Base-by-base conservation (phyloP, 805 yeast genomes). In the Metschnikowia rubicola region DNA sequence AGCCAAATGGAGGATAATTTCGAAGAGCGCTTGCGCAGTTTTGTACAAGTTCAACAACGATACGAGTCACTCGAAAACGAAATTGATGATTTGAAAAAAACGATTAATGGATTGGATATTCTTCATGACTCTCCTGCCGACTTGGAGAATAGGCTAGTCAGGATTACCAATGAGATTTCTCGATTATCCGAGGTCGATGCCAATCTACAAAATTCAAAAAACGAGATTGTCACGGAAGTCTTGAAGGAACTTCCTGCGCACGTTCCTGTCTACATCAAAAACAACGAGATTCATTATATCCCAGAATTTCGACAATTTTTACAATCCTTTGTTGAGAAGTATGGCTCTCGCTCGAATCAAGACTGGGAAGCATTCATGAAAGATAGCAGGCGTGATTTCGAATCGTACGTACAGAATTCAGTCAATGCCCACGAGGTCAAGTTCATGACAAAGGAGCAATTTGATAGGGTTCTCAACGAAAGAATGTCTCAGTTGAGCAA, bases 251-350 rank as follows among this genome's bases (percentile, higher is more conserved):
- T 71, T 17, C 73, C 74, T 3, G 51, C 57, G 3, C 59, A 61
- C 26, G 53, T 69, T 10, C 75, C 74, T 0, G 63, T 66, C 1
- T 67, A 60, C 48, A 50, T 63, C 19, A 63, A 64, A 41, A 56
- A 71, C 43, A 55, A 57, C 10, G 65, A 67, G 41, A 58, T 72
- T n/a, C 73, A 68, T 44, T 66, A 65, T 39, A 46, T 63, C 4
- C 74, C 76, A 0, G 74, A 70, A 46, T 71, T 72, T 48, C 70
- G 65, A 34, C 62, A 64, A 37, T 69, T 61, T 47, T 53, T 71
- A 41, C 62, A 58, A 44, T 56, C 59, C 31, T 68, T 70, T 40
- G 50, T 70, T 17, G 71, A 66, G n/a, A 61, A 57, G 17, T 60
- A 60, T 41, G 35, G 43, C 35, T 51, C 57, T 12, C 53, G 28